Evolutionary conservation across 306 rosid species (phyloP).

Genomic region (Neltuma alba): DNA sequence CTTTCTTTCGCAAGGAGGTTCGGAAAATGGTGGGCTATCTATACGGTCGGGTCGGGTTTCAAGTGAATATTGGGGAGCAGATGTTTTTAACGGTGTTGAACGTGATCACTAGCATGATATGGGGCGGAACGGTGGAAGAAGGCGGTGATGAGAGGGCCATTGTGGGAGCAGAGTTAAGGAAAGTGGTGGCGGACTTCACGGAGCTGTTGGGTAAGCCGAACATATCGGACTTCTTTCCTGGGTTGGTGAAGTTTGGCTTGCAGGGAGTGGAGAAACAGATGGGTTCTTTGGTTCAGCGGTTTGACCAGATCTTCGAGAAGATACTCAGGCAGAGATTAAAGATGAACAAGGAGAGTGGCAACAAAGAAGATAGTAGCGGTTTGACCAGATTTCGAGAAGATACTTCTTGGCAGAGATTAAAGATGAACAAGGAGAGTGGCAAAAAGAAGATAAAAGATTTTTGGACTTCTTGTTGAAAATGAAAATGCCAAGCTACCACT

Average conservation of each 20-base stretch:
- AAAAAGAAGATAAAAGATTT: slow-evolving; percentile 44
- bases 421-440: slow-evolving; percentile 9
- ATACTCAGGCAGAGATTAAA: no score
- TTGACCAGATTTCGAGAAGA: slow-evolving; percentile 62
- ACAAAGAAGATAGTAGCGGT: slow-evolving; percentile 33
- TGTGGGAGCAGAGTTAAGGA: no score
- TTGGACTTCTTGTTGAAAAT: slow-evolving; percentile 60
- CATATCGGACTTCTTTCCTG: slow-evolving; percentile 69
- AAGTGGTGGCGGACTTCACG: slow-evolving; percentile 39
- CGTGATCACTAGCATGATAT: no score
- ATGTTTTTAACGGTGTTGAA: no score
- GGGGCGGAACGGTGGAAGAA: no score
- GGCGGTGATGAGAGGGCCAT: no score
- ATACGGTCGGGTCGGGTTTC: no score
- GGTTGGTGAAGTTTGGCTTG: slow-evolving; percentile 66
- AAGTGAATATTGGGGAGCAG: no score
- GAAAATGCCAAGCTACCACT: slow-evolving; percentile 60
- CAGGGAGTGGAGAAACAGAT: slow-evolving; percentile 65
- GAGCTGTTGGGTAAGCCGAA: slow-evolving; percentile 57
- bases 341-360: no score
- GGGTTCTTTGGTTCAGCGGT: slow-evolving; percentile 6
- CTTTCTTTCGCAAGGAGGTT: no score
- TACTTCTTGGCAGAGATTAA: slow-evolving; percentile 49
- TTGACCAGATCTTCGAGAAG: no score
- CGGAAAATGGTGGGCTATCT: no score